Evolutionary conservation across 2,329 filamentous ascomycete genomes (phyloP).

Genomic region (Cryphonectria japonica): DNA sequence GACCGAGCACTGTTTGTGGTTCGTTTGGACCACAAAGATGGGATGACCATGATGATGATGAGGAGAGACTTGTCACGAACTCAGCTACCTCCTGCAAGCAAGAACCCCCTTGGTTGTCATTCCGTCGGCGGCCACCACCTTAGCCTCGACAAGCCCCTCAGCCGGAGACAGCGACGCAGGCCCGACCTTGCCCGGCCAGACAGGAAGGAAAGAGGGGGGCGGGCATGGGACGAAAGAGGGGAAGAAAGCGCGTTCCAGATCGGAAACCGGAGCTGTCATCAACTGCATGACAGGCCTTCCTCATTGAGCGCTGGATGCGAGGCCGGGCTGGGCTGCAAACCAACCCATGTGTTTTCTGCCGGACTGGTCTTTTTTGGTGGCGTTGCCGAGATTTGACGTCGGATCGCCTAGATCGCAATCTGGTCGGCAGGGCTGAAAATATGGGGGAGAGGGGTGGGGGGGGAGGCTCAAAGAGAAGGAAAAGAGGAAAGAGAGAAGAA

Average conservation of each 20-base stretch:
- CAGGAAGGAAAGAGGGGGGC: not conserved
- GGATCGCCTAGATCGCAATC: slow-evolving; percentile 14
- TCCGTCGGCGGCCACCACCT: not conserved
- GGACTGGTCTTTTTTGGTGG: not conserved
- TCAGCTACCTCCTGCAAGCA: not conserved
- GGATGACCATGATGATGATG: not conserved
- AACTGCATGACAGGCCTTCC: slow-evolving; percentile 5
- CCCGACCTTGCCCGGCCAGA: not conserved
- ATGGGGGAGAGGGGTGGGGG: not conserved
- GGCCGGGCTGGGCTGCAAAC: not conserved
- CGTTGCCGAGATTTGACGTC: slow-evolving; percentile 9
- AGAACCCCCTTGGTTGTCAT: not conserved
- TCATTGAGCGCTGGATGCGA: not conserved
- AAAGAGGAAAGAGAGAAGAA: not conserved
- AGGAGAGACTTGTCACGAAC: not conserved
- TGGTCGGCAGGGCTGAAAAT: slow-evolving; percentile 16
- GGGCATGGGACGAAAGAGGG: not conserved
- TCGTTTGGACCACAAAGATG: too few species aligned
- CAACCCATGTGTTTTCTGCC: not conserved
- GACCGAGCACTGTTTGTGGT: not conserved
- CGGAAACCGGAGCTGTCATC: slow-evolving; percentile 15
- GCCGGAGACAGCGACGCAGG: not conserved
- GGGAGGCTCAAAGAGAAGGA: not conserved
- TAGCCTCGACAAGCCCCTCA: not conserved
- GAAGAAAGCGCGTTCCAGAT: not conserved